Conservation (phyloP, 176 grass and related monocot genomes). For the Phyllostachys edulis region DNA sequence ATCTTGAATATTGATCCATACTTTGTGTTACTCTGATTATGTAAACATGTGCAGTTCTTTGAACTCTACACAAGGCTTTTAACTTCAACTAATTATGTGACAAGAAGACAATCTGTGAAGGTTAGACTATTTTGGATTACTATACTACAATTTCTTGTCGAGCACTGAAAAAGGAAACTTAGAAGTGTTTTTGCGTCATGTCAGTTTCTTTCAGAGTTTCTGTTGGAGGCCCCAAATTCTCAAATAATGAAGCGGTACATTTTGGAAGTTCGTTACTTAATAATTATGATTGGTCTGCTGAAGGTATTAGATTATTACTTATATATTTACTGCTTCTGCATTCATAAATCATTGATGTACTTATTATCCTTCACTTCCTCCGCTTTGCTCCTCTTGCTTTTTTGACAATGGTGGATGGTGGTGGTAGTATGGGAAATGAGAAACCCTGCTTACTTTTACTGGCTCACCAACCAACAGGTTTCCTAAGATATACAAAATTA, state of each 20-base stretch:
- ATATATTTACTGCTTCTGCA: neutral
- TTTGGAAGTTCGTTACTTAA: constrained; percentile 77
- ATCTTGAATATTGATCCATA: neutral
- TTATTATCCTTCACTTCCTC: neutral
- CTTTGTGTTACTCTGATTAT: neutral
- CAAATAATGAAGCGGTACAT: constrained; percentile 99
- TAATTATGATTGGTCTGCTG: constrained; percentile 71
- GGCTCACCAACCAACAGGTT: neutral
- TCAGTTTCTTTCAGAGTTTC: constrained; percentile 98
- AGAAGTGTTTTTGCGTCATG: constrained; percentile 22
- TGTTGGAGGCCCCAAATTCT: constrained; percentile 82
- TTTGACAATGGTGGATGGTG: neutral
- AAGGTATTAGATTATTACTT: constrained; percentile 68
- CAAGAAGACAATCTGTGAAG: constrained; percentile 97
- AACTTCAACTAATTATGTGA: constrained; percentile 90
- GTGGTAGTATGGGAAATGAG: constrained; percentile 13
- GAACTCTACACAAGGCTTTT: constrained; percentile 81
- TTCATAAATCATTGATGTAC: constrained; percentile 20
- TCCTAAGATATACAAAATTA: neutral
- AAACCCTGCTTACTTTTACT: constrained; percentile 13
- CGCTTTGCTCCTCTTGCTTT: neutral
- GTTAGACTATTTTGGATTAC: constrained; percentile 42
- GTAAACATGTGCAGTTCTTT: constrained; percentile 81
- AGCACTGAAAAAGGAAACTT: constrained; percentile 9
- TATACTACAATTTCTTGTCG: constrained; percentile 5